Conservation (phyloP, 179 eudicot genomes). For the Dionaea muscipula region DNA sequence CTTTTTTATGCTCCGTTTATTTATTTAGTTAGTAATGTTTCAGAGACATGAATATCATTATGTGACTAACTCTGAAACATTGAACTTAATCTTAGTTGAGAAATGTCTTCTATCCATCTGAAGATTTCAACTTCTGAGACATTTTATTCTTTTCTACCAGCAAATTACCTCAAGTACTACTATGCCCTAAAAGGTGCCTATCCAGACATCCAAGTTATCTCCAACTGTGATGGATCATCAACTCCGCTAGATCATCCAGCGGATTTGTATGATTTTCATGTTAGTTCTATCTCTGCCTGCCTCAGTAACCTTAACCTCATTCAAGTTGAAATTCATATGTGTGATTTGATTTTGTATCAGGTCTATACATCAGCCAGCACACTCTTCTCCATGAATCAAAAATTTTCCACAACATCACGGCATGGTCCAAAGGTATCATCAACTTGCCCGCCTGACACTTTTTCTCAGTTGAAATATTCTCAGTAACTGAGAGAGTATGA, state of each 20-base stretch:
- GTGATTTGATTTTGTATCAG: conserved; percentile 17
- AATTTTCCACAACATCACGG: conserved; percentile 31
- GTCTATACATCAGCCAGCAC: conserved; percentile 24
- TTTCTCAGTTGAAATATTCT: conserved; percentile 7
- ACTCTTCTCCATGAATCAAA: conserved; percentile 22
- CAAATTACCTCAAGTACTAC: conserved; percentile 69
- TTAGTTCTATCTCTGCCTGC: conserved; percentile 18
- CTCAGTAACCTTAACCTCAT: too few relatives aligned
- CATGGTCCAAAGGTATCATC: conserved; percentile 45
- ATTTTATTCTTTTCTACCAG: conserved; percentile 20
- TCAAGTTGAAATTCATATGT: too few relatives aligned
- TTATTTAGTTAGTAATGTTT: too few relatives aligned
- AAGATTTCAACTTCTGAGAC: neutral
- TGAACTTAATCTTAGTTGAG: too few relatives aligned
- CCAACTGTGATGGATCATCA: conserved; percentile 77
- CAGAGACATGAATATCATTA: too few relatives aligned
- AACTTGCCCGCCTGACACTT: conserved; percentile 1
- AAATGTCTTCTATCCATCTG: too few relatives aligned
- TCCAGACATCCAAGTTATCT: conserved; percentile 75
- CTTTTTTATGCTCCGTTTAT: too few relatives aligned
- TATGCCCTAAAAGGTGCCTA: conserved; percentile 50
- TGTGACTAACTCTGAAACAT: too few relatives aligned
- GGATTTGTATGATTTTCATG: conserved; percentile 82
- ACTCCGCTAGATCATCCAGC: conserved; percentile 71
- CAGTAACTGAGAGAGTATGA: conserved; percentile 7